These are phyloP conservation scores for Penicillium cosmopolitanum DNA, from an alignment of 495 filamentous ascomycete genomes.

Conservation along the genomic window DNA sequence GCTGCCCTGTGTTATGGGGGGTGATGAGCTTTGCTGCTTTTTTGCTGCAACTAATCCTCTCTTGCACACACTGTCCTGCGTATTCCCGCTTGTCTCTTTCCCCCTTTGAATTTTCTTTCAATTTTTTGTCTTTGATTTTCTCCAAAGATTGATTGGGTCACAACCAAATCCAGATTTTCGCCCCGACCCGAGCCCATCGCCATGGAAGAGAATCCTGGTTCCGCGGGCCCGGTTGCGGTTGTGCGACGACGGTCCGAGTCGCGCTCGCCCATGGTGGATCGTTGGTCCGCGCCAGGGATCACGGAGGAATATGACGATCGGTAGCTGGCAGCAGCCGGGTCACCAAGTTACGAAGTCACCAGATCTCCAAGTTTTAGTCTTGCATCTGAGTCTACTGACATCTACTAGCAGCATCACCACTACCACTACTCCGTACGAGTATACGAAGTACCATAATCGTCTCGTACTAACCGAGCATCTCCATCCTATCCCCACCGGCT, in stretches of 20 bases:
- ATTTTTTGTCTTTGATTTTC: neutral
- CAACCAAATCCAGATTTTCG: conserved; percentile 21
- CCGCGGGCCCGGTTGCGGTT: conserved; percentile 41
- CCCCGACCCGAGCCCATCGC: conserved; percentile 38
- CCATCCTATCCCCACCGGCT: too few relatives aligned
- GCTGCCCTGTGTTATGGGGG: neutral
- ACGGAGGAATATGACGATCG: conserved; percentile 13
- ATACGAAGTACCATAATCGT: neutral
- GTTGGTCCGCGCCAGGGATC: conserved; percentile 17
- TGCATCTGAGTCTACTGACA: conserved; percentile 1
- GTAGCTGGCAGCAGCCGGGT: neutral
- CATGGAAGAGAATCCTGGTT: conserved; percentile 34
- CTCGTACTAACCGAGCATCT: too few relatives aligned
- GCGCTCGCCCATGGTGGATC: conserved; percentile 10
- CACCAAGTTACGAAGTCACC: too few relatives aligned
- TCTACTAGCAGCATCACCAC: neutral
- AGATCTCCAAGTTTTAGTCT: neutral
- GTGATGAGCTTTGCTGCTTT: neutral
- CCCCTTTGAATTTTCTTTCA: neutral
- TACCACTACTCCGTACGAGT: too few relatives aligned
- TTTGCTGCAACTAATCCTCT: too few relatives aligned
- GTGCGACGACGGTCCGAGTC: conserved; percentile 35
- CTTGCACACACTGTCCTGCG: neutral
- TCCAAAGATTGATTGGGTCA: conserved; percentile 14
- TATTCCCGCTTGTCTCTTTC: neutral